These are phyloP conservation scores for Paradendryphiella salina DNA, from an alignment of 2,329 filamentous ascomycete genomes.

Conservation along the genomic window DNA sequence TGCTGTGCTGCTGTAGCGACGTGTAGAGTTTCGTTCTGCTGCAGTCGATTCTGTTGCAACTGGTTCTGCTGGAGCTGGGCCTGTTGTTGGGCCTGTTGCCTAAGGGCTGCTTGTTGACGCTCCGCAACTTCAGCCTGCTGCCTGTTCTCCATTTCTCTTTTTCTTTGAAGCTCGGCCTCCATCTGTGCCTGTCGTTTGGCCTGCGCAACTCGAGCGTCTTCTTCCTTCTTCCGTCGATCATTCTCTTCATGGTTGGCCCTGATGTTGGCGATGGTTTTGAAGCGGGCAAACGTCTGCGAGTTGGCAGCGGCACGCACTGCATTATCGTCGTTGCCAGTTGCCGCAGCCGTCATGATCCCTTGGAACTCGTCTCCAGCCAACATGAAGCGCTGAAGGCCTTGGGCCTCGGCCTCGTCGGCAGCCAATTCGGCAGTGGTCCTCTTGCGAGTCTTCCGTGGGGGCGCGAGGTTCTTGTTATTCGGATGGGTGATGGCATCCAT, in stretches of 20 bases:
- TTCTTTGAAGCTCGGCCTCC: slow-evolving; percentile 42
- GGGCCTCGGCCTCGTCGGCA: slow-evolving; percentile 88
- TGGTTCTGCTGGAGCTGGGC: slow-evolving; percentile 24
- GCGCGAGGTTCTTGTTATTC: slow-evolving; percentile 73
- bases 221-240: slow-evolving; percentile 55
- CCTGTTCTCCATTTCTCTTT: slow-evolving; percentile 40
- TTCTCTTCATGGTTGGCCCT: slow-evolving; percentile 76
- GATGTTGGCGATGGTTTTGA: slow-evolving; percentile 88
- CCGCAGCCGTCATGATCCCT: slow-evolving; percentile 59
- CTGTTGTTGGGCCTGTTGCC: slow-evolving; percentile 51
- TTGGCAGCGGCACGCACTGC: slow-evolving; percentile 63
- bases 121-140: slow-evolving; percentile 42
- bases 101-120: slow-evolving; percentile 57
- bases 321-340: slow-evolving; percentile 71
- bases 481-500: slow-evolving; percentile 75
- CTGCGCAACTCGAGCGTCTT: slow-evolving; percentile 51
- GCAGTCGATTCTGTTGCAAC: slow-evolving; percentile 34
- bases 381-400: slow-evolving; percentile 89
- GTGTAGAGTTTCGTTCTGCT: slow-evolving; percentile 42
- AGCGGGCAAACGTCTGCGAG: slow-evolving; percentile 87
- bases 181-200: slow-evolving; percentile 48
- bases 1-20: slow-evolving; percentile 43
- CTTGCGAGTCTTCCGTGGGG: slow-evolving; percentile 86
- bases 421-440: slow-evolving; percentile 92
- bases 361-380: slow-evolving; percentile 86